phyloP scores from a whole-genome alignment of 2,329 filamentous ascomycete genomes.

The Claviceps sp. region DNA sequence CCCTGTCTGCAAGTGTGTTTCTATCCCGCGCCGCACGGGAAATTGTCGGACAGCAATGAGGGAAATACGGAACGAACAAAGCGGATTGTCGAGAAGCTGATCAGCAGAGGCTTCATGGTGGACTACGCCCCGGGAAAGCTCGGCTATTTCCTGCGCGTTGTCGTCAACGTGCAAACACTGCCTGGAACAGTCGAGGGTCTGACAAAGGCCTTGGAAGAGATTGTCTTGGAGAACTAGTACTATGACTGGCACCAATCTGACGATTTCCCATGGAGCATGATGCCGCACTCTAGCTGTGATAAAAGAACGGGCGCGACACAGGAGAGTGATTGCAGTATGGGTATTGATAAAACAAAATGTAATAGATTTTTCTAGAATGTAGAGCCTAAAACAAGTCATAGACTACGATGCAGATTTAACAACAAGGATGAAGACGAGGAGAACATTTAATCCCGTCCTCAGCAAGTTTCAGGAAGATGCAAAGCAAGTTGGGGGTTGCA shows the following conservation, averaged over 20 bases:
- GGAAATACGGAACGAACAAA: constrained; percentile 37
- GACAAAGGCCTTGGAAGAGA: constrained; percentile 37
- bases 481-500: not conserved
- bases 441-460: too few species aligned
- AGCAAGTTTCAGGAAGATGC: too few species aligned
- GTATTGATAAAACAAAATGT: too few species aligned
- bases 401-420: too few species aligned
- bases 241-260: too few species aligned
- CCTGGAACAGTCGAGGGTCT: constrained; percentile 38
- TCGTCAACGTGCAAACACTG: constrained; percentile 44
- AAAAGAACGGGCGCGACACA: too few species aligned
- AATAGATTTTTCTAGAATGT: too few species aligned
- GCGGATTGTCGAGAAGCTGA: constrained; percentile 33
- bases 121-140: constrained; percentile 45
- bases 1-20: constrained; percentile 93
- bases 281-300: too few species aligned
- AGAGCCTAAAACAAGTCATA: too few species aligned
- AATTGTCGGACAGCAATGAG: constrained; percentile 26
- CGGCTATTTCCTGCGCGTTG: constrained; percentile 46
- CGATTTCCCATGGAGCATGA: too few species aligned
- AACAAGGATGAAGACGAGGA: too few species aligned
- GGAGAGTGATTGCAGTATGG: too few species aligned
- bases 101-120: constrained; percentile 43
- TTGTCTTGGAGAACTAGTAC: constrained; percentile 18
- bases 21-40: constrained; percentile 55